These are phyloP conservation scores for Drosera spatulata DNA, from an alignment of 179 eudicot genomes.

Conservation along the genomic window DNA sequence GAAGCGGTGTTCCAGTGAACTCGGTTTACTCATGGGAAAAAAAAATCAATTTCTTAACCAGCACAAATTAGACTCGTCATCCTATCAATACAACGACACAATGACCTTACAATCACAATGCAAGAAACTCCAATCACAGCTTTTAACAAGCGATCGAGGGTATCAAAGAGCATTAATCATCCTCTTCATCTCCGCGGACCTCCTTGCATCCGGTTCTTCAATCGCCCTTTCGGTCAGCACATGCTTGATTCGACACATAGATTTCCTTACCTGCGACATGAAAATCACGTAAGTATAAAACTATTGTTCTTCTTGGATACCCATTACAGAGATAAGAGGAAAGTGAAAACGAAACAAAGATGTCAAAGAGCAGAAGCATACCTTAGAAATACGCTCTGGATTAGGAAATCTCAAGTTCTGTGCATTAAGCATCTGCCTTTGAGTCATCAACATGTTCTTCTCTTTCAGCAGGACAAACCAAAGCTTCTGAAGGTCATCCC, in stretches of 20 bases:
- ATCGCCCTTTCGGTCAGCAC: conserved; percentile 87
- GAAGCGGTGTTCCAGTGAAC: no score
- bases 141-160: no score
- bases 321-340: no score
- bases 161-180: conserved; percentile 54
- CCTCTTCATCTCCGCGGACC: conserved; percentile 78
- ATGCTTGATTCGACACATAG: conserved; percentile 88
- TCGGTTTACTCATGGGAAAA: no score
- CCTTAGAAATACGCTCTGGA: conserved; percentile 94
- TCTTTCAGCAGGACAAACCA: conserved; percentile 93
- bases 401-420: conserved; percentile 81
- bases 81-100: no score
- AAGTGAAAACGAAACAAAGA: no score
- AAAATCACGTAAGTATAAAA: no score
- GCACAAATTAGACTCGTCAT: no score
- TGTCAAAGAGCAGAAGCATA: conserved; percentile 6
- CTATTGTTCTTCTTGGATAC: no score
- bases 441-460: conserved; percentile 93
- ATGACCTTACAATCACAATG: no score
- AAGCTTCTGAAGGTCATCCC: conserved; percentile 85
- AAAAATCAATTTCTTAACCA: no score
- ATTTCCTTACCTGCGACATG: conserved; percentile 52
- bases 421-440: conserved; percentile 87
- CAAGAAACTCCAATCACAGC: no score
- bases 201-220: conserved; percentile 76